Percentiles rank a stretch among this genome's conserved stretches.
phyloP scores from a whole-genome alignment of 2,329 filamentous ascomycete species.

The Cladosporium halotolerans region DNA sequence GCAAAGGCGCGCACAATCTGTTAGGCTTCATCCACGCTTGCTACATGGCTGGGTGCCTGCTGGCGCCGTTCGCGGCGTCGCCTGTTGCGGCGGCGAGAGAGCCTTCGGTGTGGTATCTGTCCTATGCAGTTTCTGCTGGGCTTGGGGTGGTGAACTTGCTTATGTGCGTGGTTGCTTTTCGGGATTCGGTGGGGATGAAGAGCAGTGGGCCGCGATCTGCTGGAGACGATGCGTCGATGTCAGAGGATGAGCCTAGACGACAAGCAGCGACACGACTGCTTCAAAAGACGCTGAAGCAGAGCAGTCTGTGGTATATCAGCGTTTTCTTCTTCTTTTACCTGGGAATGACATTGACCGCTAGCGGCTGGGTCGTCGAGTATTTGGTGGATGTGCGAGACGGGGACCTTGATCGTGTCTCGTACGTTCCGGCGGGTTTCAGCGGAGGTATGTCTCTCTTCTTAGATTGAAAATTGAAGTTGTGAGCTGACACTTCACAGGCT shows the following conservation, averaged over 20 bases:
- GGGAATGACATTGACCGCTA: conserved; percentile 50
- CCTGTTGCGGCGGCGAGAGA: conserved; percentile 13
- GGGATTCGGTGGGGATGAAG: conserved; percentile 31
- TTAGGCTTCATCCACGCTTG: conserved; percentile 16
- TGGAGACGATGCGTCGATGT: conserved; percentile 21
- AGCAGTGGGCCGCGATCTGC: conserved; percentile 21
- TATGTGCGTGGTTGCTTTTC: conserved; percentile 15
- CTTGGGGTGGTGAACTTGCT: conserved; percentile 15
- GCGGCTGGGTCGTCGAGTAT: conserved; percentile 61
- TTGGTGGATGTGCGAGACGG: conserved; percentile 55
- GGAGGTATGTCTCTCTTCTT: conserved; percentile 26
- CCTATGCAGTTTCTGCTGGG: conserved; percentile 15
- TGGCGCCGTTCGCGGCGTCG: conserved; percentile 15
- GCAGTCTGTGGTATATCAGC: conserved; percentile 52
- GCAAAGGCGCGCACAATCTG: conserved; percentile 15
- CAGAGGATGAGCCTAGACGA: not conserved
- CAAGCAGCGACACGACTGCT: conserved; percentile 38
- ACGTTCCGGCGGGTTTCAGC: conserved; percentile 56
- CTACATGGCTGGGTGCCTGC: conserved; percentile 15
- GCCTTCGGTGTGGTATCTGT: conserved; percentile 15
- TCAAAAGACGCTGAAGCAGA: conserved; percentile 39
- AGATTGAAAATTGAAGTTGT: too few relatives aligned
- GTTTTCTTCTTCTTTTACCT: conserved; percentile 61
- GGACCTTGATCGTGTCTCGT: conserved; percentile 52
- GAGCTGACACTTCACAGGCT: conserved; percentile 30